Evolutionary conservation across 78 protist species (phyloP).

Genomic region (slime mould (Dictyostelium discoideum)): DNA sequence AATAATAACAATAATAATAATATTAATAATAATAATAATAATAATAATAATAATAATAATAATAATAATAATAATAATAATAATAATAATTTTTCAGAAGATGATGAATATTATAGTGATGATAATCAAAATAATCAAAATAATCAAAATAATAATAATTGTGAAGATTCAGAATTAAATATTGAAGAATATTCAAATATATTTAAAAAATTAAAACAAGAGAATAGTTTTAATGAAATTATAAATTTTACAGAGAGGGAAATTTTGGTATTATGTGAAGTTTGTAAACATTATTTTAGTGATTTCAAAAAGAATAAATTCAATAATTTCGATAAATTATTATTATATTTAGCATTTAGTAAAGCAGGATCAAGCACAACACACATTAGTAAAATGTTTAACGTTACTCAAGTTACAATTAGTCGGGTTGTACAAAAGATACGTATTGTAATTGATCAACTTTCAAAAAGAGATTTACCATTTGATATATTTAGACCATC

Average conservation of each 20-base stretch:
- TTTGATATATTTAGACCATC: constrained; percentile 6
- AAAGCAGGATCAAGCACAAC: constrained; percentile 6
- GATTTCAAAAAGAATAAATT: constrained; percentile 4
- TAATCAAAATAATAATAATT: neutral
- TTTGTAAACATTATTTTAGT: neutral
- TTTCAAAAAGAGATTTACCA: neutral
- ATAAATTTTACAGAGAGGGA: neutral
- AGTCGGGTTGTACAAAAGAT: constrained; percentile 6
- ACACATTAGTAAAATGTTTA: neutral
- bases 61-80: neutral
- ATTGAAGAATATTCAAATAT: constrained; percentile 13
- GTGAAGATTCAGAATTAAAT: neutral
- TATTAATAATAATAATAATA: too few relatives aligned
- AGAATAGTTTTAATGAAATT: neutral
- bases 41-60: neutral
- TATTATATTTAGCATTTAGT: constrained; percentile 1
- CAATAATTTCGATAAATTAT: neutral
- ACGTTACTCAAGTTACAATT: constrained; percentile 3
- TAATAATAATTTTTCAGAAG: neutral
- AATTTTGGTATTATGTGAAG: neutral
- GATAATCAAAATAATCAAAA: neutral
- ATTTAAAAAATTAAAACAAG: neutral
- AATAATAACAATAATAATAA: too few relatives aligned
- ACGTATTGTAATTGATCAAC: neutral
- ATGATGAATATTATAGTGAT: neutral